These are phyloP conservation scores for Aschersonia sp. DNA, from an alignment of 2,329 filamentous ascomycete genomes.

Conservation along the genomic window DNA sequence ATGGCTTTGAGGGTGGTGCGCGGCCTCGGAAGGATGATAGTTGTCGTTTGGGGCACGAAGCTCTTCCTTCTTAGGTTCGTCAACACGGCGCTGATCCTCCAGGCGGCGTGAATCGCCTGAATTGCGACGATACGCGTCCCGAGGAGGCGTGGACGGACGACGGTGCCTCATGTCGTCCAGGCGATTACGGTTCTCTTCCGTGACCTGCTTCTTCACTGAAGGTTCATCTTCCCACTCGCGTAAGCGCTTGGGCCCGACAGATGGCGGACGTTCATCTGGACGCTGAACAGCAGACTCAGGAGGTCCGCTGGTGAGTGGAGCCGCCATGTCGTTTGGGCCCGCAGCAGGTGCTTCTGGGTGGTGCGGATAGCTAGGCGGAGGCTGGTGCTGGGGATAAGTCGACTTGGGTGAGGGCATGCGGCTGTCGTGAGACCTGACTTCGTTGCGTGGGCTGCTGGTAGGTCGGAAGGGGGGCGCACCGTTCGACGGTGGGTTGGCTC, in stretches of 20 bases:
- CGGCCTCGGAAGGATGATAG: constrained; percentile 86
- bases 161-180: constrained; percentile 74
- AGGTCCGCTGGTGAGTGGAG: constrained; percentile 27
- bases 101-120: constrained; percentile 58
- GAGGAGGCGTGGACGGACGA: constrained; percentile 60
- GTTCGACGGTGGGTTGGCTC: constrained; percentile 25
- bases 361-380: constrained; percentile 39
- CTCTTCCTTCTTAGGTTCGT: constrained; percentile 42
- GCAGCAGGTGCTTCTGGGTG: constrained; percentile 46
- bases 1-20: constrained; percentile 54
- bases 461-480: constrained; percentile 56
- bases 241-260: constrained; percentile 67
- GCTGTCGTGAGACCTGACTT: constrained; percentile 71
- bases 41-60: constrained; percentile 60
- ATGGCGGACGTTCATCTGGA: constrained; percentile 59
- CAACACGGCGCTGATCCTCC: constrained; percentile 47
- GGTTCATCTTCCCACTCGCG: constrained; percentile 88
- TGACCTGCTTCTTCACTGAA: constrained; percentile 69
- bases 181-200: constrained; percentile 73
- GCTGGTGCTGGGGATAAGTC: constrained; percentile 64
- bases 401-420: constrained; percentile 85
- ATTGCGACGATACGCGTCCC: constrained; percentile 58
- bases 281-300: constrained; percentile 52
- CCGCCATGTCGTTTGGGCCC: constrained; percentile 47
- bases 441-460: constrained; percentile 66